Conservation (phyloP, 495 filamentous ascomycete species). For the Opeltia flavorubescens region DNA sequence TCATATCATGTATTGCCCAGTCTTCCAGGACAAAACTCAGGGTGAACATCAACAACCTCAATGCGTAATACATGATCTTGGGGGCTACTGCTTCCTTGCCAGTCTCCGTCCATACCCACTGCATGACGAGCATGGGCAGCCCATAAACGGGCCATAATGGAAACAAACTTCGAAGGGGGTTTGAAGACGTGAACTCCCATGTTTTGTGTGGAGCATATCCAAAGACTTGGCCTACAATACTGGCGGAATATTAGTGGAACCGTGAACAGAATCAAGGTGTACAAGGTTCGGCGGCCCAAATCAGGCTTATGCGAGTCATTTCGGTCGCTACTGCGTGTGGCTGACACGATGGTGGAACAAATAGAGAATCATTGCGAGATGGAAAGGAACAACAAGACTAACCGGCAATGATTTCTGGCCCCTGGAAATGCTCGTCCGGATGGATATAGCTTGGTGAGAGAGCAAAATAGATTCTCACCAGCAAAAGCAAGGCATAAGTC, state of each 20-base stretch:
- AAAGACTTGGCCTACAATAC: constrained; percentile 65
- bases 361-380: not conserved
- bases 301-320: constrained; percentile 1
- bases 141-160: constrained; percentile 92
- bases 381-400: constrained; percentile 23
- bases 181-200: constrained; percentile 83
- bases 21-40: constrained; percentile 93
- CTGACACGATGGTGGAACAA: not conserved
- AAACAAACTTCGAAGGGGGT: constrained; percentile 87
- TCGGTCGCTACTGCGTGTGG: not conserved
- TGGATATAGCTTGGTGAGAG: constrained; percentile 92
- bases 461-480: constrained; percentile 87
- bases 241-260: not conserved
- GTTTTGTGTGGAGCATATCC: constrained; percentile 71
- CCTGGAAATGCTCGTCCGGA: constrained; percentile 97
- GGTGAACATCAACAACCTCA: constrained; percentile 80
- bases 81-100: constrained; percentile 35
- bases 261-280: not conserved
- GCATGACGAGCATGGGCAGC: constrained; percentile 76
- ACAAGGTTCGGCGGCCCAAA: not conserved
- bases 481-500: constrained; percentile 67
- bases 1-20: constrained; percentile 88
- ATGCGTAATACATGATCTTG: constrained; percentile 70
- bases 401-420: constrained; percentile 94
- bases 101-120: constrained; percentile 66